Evolutionary conservation across 2,329 filamentous ascomycete genomes (phyloP).

Genomic region (Penicillium vulpinum): DNA sequence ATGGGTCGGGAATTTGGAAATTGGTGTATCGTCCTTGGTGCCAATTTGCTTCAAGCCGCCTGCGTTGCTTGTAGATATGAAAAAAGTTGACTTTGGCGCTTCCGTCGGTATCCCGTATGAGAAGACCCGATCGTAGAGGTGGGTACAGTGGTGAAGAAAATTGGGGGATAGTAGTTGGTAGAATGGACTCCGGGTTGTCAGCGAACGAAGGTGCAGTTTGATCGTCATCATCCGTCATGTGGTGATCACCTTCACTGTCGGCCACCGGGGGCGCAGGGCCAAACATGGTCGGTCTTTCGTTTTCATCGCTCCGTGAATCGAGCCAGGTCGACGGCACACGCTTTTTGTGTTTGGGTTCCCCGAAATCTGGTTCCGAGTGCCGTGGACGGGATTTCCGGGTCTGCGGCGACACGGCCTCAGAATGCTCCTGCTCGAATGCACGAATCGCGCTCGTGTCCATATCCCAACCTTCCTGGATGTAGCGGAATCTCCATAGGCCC

Average conservation of each 20-base stretch:
- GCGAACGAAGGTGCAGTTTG: conserved; percentile 13
- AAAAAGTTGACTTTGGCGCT: conserved; percentile 77
- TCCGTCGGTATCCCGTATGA: conserved; percentile 36
- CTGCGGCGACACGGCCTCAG: conserved; percentile 37
- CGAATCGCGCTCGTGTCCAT: conserved; percentile 66
- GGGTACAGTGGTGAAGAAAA: conserved; percentile 16
- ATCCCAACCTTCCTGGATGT: conserved; percentile 83
- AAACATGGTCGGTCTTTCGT: not conserved
- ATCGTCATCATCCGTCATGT: conserved; percentile 46
- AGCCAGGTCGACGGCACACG: conserved; percentile 49
- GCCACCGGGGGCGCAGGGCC: conserved; percentile 14
- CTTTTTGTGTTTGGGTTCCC: conserved; percentile 55
- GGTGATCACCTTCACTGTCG: conserved; percentile 43
- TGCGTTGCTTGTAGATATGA: conserved; percentile 85
- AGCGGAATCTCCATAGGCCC: conserved; percentile 81
- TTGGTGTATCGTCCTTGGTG: conserved; percentile 75
- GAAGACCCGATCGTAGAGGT: conserved; percentile 34
- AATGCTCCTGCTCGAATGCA: conserved; percentile 61
- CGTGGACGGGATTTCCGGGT: conserved; percentile 50
- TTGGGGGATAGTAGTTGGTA: conserved; percentile 13
- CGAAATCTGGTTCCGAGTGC: conserved; percentile 49
- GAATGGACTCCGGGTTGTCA: conserved; percentile 14
- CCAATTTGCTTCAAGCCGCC: conserved; percentile 88
- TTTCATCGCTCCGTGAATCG: conserved; percentile 38
- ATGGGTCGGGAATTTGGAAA: conserved; percentile 87